Percentiles rank a stretch among this genome's conserved stretches.
Evolutionary conservation across 2,329 filamentous ascomycete species (phyloP).

Genomic region (Thelonectria discophora): DNA sequence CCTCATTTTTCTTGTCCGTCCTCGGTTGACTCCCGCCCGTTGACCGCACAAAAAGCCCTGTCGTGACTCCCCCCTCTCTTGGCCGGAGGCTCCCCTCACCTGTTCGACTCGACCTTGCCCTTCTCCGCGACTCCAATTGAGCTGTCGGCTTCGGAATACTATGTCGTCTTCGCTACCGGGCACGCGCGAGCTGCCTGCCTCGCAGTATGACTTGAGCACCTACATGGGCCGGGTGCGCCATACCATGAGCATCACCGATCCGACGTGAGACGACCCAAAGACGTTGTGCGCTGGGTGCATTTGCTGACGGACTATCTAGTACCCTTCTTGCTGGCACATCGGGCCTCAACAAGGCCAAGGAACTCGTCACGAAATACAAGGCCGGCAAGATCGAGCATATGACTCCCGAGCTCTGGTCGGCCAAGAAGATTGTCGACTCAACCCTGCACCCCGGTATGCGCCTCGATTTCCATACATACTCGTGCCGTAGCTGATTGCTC

Average conservation of each 20-base stretch:
- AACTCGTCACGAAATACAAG: constrained; percentile 85
- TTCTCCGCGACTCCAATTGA: constrained; percentile 21
- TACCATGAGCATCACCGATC: constrained; percentile 89
- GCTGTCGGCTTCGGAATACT: constrained; percentile 19
- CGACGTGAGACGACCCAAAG: constrained; percentile 73
- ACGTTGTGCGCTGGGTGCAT: background rate
- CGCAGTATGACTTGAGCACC: constrained; percentile 89
- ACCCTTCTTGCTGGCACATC: constrained; percentile 82
- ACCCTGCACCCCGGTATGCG: constrained; percentile 89
- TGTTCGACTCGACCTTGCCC: constrained; percentile 9
- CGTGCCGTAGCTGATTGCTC: constrained; percentile 22
- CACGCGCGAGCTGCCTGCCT: constrained; percentile 83
- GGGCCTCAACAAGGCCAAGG: constrained; percentile 87
- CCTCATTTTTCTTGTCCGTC: constrained; percentile 33
- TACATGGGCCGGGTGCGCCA: constrained; percentile 97
- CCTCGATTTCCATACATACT: background rate
- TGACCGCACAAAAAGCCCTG: constrained; percentile 21
- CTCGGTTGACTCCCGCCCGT: constrained; percentile 24
- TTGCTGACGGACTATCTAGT: constrained; percentile 57
- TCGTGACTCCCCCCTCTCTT: constrained; percentile 5
- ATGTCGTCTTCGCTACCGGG: constrained; percentile 75
- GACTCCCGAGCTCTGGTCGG: constrained; percentile 91
- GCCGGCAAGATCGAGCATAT: constrained; percentile 79
- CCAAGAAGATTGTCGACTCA: constrained; percentile 97
- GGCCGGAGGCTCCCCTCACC: constrained; percentile 16